Base-by-base conservation (phyloP, 2,329 filamentous ascomycete genomes). In the Cladobotryum protrusum region DNA sequence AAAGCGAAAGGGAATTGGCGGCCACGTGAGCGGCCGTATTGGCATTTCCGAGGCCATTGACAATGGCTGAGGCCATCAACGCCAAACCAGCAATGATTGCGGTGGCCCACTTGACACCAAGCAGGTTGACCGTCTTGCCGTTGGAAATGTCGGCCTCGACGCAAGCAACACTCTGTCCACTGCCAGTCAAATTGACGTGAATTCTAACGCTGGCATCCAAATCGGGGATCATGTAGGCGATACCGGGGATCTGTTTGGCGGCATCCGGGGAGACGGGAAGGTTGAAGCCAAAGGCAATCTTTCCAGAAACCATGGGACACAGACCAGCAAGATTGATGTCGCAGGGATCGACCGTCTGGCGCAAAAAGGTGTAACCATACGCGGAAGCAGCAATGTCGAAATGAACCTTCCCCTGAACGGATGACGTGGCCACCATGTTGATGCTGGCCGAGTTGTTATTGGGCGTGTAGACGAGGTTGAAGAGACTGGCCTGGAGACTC, bases 1-100 rank as follows among this genome's bases (percentile, higher is more conserved):
- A 95, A 29, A 97, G 82, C n/a, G 91, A 93, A 55, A 96, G 79
- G 3, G 92, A 89, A 63, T 95, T 96, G 49, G 91, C 87, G 48
- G 92, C 92, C 56, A 97, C 88, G 69, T 97, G 92, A 45, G 92
- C 90, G 43, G 92, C 91, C 5, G 92, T 92, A 67, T 96, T 96
- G 45, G 89, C 89, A 68, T 96, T 90, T 11, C 92, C 92, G 4
- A 96, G 75, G 32, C 90, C 90, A 24, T 90, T 96, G 29, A 92
- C 87, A 56, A 96, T 79, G 54, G 89, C 92, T 40, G 92, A 96
- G 8, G 89, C 86, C 44, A 89, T 76, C 43, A 96, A 76, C 58
- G 87, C 89, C 42, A 95, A 72, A 53, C 89, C 89, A 56, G 89
- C 89, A 60, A 96, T 90, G 58, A 95, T 77, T 51, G 92, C 92